Percentiles rank a stretch among this genome's conserved stretches.
phyloP scores from a whole-genome alignment of 352 stramenopile species.

The Phytophthora idaei region DNA sequence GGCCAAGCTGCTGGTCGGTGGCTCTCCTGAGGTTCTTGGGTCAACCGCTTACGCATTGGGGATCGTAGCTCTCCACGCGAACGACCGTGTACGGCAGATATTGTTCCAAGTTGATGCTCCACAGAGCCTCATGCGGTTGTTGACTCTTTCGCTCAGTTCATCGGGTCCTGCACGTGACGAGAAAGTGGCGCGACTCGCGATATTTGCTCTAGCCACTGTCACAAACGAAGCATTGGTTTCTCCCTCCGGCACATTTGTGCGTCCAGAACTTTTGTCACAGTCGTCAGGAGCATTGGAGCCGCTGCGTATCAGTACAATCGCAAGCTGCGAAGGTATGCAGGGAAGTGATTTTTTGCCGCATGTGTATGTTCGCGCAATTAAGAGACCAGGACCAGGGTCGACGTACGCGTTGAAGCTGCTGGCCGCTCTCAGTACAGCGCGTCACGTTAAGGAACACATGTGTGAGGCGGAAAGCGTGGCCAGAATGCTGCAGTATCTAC shows the following conservation, averaged over 20 bases:
- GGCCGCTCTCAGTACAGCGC: constrained; percentile 30
- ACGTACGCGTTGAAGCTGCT: constrained; percentile 50
- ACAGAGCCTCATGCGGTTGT: constrained; percentile 55
- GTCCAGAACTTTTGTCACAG: constrained; percentile 17
- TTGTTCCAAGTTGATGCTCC: constrained; percentile 58
- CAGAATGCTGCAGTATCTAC: constrained; percentile 41
- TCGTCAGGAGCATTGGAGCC: constrained; percentile 14
- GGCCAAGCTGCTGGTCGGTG: constrained; percentile 67
- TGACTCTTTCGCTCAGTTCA: constrained; percentile 23
- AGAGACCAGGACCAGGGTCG: constrained; percentile 29
- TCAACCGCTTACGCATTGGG: constrained; percentile 61
- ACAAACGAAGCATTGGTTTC: constrained; percentile 41
- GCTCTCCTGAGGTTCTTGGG: constrained; percentile 55
- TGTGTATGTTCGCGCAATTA: constrained; percentile 37
- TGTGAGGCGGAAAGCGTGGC: constrained; percentile 32
- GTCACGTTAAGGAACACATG: constrained; percentile 30
- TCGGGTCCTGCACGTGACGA: constrained; percentile 31
- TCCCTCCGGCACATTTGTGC: constrained; percentile 18
- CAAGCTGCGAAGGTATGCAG: constrained; percentile 25
- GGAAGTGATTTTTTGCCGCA: constrained; percentile 17
- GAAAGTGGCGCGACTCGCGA: constrained; percentile 40
- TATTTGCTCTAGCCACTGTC: constrained; percentile 56
- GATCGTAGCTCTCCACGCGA: constrained; percentile 44
- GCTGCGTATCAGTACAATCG: constrained; percentile 25
- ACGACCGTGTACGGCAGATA: constrained; percentile 45